Conservation (phyloP, 2,329 filamentous ascomycete species). For the Colletotrichum godetiae region DNA sequence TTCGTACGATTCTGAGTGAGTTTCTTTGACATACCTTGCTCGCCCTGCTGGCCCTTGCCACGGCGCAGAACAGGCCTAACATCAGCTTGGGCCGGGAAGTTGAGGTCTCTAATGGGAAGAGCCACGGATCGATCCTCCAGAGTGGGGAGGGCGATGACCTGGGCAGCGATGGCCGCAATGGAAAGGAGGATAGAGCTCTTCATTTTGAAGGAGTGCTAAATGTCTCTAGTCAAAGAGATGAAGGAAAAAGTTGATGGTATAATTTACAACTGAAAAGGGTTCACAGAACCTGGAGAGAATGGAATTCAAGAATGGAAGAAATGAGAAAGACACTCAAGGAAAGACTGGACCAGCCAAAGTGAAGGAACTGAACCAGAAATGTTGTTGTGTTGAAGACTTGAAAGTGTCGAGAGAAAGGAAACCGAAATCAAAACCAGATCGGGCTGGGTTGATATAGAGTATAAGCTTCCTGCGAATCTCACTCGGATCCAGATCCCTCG, state of each 20-base stretch:
- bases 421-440: background rate
- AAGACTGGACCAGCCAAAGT: conserved; percentile 33
- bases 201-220: conserved; percentile 24
- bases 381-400: conserved; percentile 8
- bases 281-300: conserved; percentile 34
- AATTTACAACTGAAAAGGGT: conserved; percentile 2
- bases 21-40: background rate
- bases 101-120: conserved; percentile 14
- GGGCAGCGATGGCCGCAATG: conserved; percentile 34
- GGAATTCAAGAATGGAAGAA: conserved; percentile 3
- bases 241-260: background rate
- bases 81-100: conserved; percentile 7
- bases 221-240: background rate
- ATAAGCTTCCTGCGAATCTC: conserved; percentile 12
- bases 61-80: conserved; percentile 23
- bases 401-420: conserved; percentile 16
- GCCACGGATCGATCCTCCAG: conserved; percentile 19
- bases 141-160: conserved; percentile 33
- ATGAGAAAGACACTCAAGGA: conserved; percentile 16
- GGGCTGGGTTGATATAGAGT: conserved; percentile 33
- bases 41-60: conserved; percentile 6
- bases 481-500: conserved; percentile 18
- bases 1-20: too few relatives aligned
- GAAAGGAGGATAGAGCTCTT: conserved; percentile 34
- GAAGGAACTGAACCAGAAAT: conserved; percentile 30